Percentiles rank a stretch among this genome's conserved stretches.
Evolutionary conservation across 371 early-diverging fungal species (phyloP).

Genomic region (Quaeritorhiza haematococci): DNA sequence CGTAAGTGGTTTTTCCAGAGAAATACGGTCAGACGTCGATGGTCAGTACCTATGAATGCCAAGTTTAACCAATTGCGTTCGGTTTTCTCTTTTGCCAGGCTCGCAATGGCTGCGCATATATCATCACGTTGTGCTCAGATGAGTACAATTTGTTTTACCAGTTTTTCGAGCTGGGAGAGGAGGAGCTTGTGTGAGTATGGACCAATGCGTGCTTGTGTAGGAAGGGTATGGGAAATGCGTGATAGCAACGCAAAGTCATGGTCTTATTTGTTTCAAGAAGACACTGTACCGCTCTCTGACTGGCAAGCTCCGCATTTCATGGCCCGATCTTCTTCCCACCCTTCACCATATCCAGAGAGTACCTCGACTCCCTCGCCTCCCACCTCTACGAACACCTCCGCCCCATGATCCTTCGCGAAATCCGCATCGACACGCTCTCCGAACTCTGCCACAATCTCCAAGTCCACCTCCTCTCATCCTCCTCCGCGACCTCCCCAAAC

Average conservation of each 20-base stretch:
- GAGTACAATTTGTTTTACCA: constrained; percentile 71
- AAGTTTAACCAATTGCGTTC: background rate
- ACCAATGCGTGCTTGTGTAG: too few relatives aligned
- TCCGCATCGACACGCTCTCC: constrained; percentile 68
- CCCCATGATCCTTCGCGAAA: constrained; percentile 80
- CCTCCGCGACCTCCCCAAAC: background rate
- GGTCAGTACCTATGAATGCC: background rate
- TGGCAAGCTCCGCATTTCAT: background rate
- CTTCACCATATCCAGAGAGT: constrained; percentile 41
- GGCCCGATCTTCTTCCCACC: background rate
- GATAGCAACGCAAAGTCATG: too few relatives aligned
- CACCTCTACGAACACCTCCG: constrained; percentile 79
- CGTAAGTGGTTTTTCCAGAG: constrained; percentile 41
- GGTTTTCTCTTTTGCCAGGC: constrained; percentile 41
- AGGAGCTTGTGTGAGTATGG: constrained; percentile 51
- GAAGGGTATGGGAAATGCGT: too few relatives aligned
- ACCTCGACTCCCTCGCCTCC: constrained; percentile 51
- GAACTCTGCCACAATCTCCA: constrained; percentile 74
- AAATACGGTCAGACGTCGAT: too few relatives aligned
- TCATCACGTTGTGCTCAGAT: constrained; percentile 72
- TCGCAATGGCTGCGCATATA: constrained; percentile 69
- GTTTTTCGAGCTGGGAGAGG: constrained; percentile 67
- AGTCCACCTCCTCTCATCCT: constrained; percentile 7
- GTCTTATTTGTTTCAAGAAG: too few relatives aligned
- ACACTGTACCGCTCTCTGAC: too few relatives aligned